Conservation (phyloP, 2,329 filamentous ascomycete species). For the Penicillium nordicum region DNA sequence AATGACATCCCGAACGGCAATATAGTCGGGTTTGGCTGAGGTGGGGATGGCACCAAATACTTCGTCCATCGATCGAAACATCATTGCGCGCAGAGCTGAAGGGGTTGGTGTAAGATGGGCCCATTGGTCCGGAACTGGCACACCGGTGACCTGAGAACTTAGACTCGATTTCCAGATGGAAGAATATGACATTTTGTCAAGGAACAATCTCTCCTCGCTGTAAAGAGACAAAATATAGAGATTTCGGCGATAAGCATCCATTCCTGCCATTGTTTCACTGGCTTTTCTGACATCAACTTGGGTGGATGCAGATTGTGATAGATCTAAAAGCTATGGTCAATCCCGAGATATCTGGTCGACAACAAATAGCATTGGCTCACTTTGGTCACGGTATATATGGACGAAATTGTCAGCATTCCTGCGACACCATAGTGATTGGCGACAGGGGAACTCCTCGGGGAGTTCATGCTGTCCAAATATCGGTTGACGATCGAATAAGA, state of each 20-base stretch:
- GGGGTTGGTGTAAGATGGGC: background rate
- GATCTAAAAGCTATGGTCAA: background rate
- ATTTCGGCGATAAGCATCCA: conserved; percentile 1
- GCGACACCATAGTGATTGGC: conserved; percentile 1
- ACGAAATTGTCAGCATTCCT: background rate
- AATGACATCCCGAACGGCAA: background rate
- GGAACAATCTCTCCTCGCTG: background rate
- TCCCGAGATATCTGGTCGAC: background rate
- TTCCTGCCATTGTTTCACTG: background rate
- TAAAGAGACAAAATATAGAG: conserved; percentile 1
- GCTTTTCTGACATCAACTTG: background rate
- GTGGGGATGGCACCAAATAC: background rate
- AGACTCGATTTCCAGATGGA: background rate
- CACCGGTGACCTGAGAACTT: background rate
- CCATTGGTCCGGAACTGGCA: background rate
- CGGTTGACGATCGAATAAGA: background rate
- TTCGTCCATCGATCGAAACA: background rate
- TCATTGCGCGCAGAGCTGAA: background rate
- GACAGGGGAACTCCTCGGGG: background rate
- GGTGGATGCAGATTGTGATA: background rate
- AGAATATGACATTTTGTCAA: conserved; percentile 3
- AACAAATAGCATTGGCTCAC: background rate
- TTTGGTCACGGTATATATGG: background rate
- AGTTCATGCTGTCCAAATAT: conserved; percentile 1
- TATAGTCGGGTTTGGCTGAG: background rate